These are phyloP conservation scores for Leccinum broughii DNA, from an alignment of 768 basidiomycete genomes.

Conservation along the genomic window DNA sequence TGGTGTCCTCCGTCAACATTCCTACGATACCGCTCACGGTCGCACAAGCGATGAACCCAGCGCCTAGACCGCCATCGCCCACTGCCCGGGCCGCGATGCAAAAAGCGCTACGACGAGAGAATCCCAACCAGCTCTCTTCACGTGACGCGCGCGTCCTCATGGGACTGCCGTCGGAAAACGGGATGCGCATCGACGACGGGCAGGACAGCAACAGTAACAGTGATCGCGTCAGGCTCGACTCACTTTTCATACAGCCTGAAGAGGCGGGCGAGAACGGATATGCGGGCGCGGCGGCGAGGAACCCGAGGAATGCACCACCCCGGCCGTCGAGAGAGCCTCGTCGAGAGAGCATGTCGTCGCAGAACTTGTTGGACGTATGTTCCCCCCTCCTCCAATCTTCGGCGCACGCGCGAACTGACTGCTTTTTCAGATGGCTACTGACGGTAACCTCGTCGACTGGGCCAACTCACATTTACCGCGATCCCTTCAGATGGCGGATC, in stretches of 20 bases:
- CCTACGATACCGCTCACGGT: constrained; percentile 94
- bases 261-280: constrained; percentile 19
- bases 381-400: not conserved
- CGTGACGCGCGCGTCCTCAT: constrained; percentile 79
- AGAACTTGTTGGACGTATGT: constrained; percentile 23
- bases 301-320: constrained; percentile 45
- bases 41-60: constrained; percentile 96
- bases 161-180: constrained; percentile 46
- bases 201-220: constrained; percentile 31
- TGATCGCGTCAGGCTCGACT: constrained; percentile 52
- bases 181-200: constrained; percentile 19
- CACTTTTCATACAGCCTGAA: constrained; percentile 50
- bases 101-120: constrained; percentile 80
- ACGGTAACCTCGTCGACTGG: constrained; percentile 76
- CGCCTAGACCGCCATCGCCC: constrained; percentile 93
- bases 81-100: constrained; percentile 85
- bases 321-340: constrained; percentile 69
- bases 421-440: constrained; percentile 29
- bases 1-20: constrained; percentile 95
- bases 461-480: constrained; percentile 81
- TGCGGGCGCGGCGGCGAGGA: constrained; percentile 18
- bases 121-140: constrained; percentile 77
- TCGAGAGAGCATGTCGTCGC: constrained; percentile 37
- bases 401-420: constrained; percentile 3
- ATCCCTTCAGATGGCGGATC: constrained; percentile 55